Conservation (phyloP, 768 basidiomycete species). For the Leccinellum albellum region DNA sequence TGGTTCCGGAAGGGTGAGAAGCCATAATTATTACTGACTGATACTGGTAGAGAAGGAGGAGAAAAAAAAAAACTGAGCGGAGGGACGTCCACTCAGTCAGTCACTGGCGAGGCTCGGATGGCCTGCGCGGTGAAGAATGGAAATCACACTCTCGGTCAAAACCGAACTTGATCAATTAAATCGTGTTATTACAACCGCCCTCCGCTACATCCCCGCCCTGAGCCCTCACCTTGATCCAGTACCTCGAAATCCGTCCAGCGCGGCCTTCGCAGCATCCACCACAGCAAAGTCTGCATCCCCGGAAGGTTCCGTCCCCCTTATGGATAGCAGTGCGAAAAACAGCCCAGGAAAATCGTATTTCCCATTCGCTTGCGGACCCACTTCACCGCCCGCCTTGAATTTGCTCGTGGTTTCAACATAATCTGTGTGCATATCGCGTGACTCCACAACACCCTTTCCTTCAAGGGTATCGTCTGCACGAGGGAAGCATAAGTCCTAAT, state of each 20-base stretch:
- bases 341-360: conserved; percentile 37
- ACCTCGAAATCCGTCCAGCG: neutral
- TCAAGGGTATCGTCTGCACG: neutral
- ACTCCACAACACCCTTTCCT: neutral
- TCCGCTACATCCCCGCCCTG: conserved; percentile 20
- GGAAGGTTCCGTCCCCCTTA: conserved; percentile 7
- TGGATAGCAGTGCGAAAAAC: conserved; percentile 38
- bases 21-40: conserved; percentile 42
- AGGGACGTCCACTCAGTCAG: conserved; percentile 1
- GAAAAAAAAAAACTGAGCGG: conserved; percentile 1
- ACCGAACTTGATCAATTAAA: conserved; percentile 17
- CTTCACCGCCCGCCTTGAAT: neutral
- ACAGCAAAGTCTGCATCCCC: neutral
- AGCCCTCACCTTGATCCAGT: conserved; percentile 7
- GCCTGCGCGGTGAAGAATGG: conserved; percentile 31
- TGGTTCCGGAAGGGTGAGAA: conserved; percentile 52
- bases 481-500: conserved; percentile 1
- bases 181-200: conserved; percentile 4
- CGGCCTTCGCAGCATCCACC: neutral
- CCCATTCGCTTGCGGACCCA: conserved; percentile 45
- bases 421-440: conserved; percentile 5
- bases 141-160: conserved; percentile 29
- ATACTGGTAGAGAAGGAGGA: conserved; percentile 12
- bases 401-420: conserved; percentile 3
- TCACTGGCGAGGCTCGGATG: conserved; percentile 19